phyloP scores from a whole-genome alignment of 2,329 filamentous ascomycete species.

The Ophiostoma himal-ulmi region DNA sequence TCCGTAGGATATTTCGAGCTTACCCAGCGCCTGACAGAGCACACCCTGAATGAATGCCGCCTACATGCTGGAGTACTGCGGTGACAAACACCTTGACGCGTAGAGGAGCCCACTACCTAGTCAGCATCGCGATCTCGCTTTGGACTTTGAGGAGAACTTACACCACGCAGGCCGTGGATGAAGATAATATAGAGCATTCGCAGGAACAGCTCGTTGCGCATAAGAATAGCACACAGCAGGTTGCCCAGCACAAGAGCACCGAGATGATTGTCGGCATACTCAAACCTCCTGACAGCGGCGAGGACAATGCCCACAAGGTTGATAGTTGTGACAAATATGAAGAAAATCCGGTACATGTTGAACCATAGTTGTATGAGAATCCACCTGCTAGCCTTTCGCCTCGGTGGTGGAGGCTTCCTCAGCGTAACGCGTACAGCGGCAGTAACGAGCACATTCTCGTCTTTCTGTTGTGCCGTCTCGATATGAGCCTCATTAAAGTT shows the following conservation, averaged over 20 bases:
- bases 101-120: background rate
- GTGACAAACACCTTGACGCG: background rate
- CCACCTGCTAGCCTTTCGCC: conserved; percentile 31
- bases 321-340: conserved; percentile 35
- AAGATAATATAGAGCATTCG: background rate
- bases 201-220: background rate
- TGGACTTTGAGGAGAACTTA: background rate
- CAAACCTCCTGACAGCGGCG: conserved; percentile 30
- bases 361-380: conserved; percentile 37
- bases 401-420: background rate
- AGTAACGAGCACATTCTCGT: background rate
- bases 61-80: background rate
- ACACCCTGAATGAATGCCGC: background rate
- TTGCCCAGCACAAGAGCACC: background rate
- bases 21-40: background rate
- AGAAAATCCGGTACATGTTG: conserved; percentile 39
- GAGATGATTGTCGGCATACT: background rate
- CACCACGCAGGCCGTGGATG: background rate
- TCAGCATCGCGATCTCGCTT: background rate
- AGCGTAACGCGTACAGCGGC: background rate
- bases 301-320: conserved; percentile 36
- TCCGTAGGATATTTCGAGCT: background rate
- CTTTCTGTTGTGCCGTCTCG: background rate
- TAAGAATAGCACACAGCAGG: background rate
- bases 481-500: background rate